These are phyloP conservation scores for Hygrophoropsis aurantiaca DNA, from an alignment of 768 basidiomycete genomes.

Conservation along the genomic window DNA sequence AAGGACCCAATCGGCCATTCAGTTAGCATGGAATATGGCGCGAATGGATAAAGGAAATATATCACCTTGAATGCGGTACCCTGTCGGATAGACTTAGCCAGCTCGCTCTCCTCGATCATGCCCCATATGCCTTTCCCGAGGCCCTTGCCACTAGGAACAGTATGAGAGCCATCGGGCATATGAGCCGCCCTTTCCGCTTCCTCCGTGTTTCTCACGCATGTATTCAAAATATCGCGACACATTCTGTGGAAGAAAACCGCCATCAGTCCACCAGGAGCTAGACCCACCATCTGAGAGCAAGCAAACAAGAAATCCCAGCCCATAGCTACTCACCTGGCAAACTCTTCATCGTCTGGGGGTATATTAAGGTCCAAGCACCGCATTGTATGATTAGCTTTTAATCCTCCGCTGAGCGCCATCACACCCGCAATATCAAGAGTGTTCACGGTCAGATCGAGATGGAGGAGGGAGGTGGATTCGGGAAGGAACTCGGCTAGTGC, in stretches of 20 bases:
- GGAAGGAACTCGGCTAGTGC: conserved; percentile 96
- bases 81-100: conserved; percentile 67
- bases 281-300: background rate
- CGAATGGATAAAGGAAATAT: conserved; percentile 33
- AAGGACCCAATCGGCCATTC: conserved; percentile 6
- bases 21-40: background rate
- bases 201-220: conserved; percentile 93
- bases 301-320: conserved; percentile 22
- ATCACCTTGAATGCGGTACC: conserved; percentile 49
- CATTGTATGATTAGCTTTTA: conserved; percentile 83
- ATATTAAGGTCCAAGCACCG: conserved; percentile 93
- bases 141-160: conserved; percentile 48
- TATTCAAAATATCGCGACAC: conserved; percentile 86
- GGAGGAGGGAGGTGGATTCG: conserved; percentile 81
- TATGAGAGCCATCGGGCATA: conserved; percentile 17
- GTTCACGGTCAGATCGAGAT: conserved; percentile 89
- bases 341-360: conserved; percentile 79
- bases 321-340: conserved; percentile 48
- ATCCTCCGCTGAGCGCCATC: conserved; percentile 84
- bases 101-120: conserved; percentile 82
- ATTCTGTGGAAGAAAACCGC: conserved; percentile 41
- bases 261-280: background rate
- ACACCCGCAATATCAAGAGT: conserved; percentile 85
- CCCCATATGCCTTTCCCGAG: conserved; percentile 74
- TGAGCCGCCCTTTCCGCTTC: conserved; percentile 55